Percentiles rank a stretch among this genome's conserved stretches.
These are phyloP conservation scores for Aspergillus ellipticus DNA, from an alignment of 495 filamentous ascomycete species.

Conservation along the genomic window DNA sequence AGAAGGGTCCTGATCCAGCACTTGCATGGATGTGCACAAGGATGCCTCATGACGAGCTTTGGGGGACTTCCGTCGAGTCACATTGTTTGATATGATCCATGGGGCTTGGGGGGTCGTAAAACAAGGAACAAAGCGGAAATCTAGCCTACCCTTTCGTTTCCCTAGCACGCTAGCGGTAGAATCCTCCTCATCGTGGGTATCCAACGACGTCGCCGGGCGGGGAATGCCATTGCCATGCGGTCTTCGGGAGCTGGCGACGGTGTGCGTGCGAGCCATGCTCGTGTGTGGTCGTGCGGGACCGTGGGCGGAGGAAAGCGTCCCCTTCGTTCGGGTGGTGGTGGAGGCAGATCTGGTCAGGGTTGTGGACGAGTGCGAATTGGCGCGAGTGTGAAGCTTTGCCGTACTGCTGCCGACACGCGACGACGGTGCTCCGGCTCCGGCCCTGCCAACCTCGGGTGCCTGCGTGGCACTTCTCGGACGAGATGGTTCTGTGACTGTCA, in stretches of 20 bases:
- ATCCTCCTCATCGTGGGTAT: constrained; percentile 50
- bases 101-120: constrained; percentile 20
- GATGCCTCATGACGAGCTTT: constrained; percentile 1
- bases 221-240: constrained; percentile 40
- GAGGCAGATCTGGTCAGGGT: constrained; percentile 43
- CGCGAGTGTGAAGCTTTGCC: constrained; percentile 36
- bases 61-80: constrained; percentile 12
- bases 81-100: constrained; percentile 20
- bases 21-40: constrained; percentile 10
- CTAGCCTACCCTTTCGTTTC: constrained; percentile 68
- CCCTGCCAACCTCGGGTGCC: constrained; percentile 34
- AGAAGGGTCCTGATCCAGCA: constrained; percentile 9
- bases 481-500: constrained; percentile 55
- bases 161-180: constrained; percentile 39
- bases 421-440: constrained; percentile 31
- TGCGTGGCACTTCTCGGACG: constrained; percentile 52
- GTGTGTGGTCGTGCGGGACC: constrained; percentile 51
- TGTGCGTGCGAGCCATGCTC: constrained; percentile 42
- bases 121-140: constrained; percentile 27
- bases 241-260: constrained; percentile 38
- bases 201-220: constrained; percentile 60
- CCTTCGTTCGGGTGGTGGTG: constrained; percentile 46
- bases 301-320: constrained; percentile 53
- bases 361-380: constrained; percentile 42
- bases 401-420: constrained; percentile 29